Evolutionary conservation across 2,329 filamentous ascomycete species (phyloP).

Genomic region (Biscogniauxia marginata): DNA sequence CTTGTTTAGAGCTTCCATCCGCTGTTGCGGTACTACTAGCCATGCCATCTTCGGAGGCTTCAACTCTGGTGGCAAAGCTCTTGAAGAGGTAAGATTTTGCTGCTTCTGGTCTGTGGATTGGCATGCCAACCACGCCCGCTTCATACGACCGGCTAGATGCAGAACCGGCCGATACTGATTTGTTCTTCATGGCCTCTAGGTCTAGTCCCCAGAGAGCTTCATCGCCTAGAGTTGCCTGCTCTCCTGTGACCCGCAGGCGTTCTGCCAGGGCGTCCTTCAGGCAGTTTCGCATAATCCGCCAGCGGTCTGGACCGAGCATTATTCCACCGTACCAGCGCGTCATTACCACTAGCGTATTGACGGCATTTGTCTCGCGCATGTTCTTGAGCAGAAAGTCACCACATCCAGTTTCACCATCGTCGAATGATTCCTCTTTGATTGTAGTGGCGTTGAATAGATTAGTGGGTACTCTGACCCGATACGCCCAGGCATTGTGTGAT

Average conservation of each 20-base stretch:
- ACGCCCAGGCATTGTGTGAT: conserved; percentile 59
- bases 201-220: conserved; percentile 63
- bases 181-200: conserved; percentile 48
- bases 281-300: conserved; percentile 60
- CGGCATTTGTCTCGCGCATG: conserved; percentile 49
- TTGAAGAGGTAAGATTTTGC: conserved; percentile 59
- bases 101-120: conserved; percentile 71
- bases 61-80: conserved; percentile 53
- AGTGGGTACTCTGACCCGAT: conserved; percentile 38
- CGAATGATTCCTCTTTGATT: conserved; percentile 50
- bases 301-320: conserved; percentile 61
- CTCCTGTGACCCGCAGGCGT: conserved; percentile 43
- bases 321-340: conserved; percentile 63
- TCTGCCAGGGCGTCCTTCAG: conserved; percentile 55
- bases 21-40: conserved; percentile 1
- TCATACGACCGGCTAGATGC: conserved; percentile 29
- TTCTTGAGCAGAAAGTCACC: conserved; percentile 56
- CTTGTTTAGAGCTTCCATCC: not conserved
- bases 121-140: conserved; percentile 52
- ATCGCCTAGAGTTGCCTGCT: conserved; percentile 41
- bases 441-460: conserved; percentile 34
- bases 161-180: conserved; percentile 29
- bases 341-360: conserved; percentile 56
- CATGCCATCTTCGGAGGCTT: conserved; percentile 10
- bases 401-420: conserved; percentile 61